Conservation (phyloP, 106 monocot genomes). For the Phalaenopsis aphrodite region DNA sequence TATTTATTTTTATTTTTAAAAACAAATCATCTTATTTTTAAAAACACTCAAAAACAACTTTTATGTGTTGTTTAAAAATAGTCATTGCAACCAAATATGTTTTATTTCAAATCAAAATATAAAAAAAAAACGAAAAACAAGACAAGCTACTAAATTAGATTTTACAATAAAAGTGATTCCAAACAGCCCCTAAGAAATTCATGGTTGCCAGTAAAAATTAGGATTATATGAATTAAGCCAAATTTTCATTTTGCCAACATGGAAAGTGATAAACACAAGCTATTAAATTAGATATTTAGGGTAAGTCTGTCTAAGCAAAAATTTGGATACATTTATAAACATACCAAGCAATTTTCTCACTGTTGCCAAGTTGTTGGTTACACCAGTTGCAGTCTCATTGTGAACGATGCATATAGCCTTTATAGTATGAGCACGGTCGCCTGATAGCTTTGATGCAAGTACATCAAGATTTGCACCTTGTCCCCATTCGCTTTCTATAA, state of each 20-base stretch:
- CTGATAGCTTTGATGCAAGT: conserved; percentile 57
- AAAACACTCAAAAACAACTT: too few relatives aligned
- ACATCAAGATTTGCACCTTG: conserved; percentile 67
- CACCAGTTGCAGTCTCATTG: conserved; percentile 94
- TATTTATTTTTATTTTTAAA: too few relatives aligned
- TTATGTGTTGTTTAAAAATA: too few relatives aligned
- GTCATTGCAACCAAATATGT: too few relatives aligned
- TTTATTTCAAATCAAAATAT: too few relatives aligned
- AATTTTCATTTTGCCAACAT: background rate
- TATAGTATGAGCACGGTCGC: conserved; percentile 50
- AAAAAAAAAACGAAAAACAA: too few relatives aligned
- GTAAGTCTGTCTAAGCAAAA: background rate
- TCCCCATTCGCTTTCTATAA: conserved; percentile 95
- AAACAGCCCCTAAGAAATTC: background rate
- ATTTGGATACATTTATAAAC: background rate
- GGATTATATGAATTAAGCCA: background rate
- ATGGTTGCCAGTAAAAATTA: background rate
- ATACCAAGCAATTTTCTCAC: conserved; percentile 79
- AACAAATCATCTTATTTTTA: too few relatives aligned
- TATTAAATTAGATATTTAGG: too few relatives aligned
- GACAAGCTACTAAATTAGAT: too few relatives aligned
- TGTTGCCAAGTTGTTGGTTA: conserved; percentile 70
- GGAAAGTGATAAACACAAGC: background rate
- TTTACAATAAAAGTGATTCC: too few relatives aligned
- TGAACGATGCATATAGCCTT: conserved; percentile 91